phyloP scores from a whole-genome alignment of 106 monocot species.

The Dioscorea alata region DNA sequence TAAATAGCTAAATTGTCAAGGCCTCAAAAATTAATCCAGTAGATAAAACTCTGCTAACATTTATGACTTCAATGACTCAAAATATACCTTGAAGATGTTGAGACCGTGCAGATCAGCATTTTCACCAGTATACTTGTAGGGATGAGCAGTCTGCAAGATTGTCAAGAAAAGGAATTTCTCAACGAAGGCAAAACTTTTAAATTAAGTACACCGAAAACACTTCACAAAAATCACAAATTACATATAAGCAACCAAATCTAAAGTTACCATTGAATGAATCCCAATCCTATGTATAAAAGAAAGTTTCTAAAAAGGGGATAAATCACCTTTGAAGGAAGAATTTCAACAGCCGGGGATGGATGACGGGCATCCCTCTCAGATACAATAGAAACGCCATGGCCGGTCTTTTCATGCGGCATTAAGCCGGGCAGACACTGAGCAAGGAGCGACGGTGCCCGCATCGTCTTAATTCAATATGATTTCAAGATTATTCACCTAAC shows the following conservation, averaged over 20 bases:
- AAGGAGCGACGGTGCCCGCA: slow-evolving; percentile 62
- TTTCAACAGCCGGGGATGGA: slow-evolving; percentile 81
- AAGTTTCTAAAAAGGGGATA: too few species aligned
- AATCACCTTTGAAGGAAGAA: slow-evolving; percentile 64
- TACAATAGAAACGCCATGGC: slow-evolving; percentile 36
- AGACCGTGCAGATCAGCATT: slow-evolving; percentile 83
- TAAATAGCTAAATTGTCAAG: too few species aligned
- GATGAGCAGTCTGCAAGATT: slow-evolving; percentile 62
- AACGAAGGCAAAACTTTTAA: too few species aligned
- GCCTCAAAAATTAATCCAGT: too few species aligned
- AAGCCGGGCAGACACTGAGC: slow-evolving; percentile 62
- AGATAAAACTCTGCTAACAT: too few species aligned
- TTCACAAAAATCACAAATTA: too few species aligned
- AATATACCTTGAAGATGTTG: slow-evolving; percentile 68
- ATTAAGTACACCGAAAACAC: too few species aligned
- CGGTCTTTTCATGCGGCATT: slow-evolving; percentile 38
- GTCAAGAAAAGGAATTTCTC: slow-evolving; percentile 1
- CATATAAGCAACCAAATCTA: too few species aligned
- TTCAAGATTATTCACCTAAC: too few species aligned
- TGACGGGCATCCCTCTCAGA: slow-evolving; percentile 56
- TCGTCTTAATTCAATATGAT: slow-evolving; percentile 2
- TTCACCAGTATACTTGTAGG: slow-evolving; percentile 84
- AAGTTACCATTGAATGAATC: too few species aligned
- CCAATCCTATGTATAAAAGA: too few species aligned
- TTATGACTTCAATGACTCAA: too few species aligned